Base-by-base conservation (phyloP, 306 rosid species). In the Abrus precatorius region DNA sequence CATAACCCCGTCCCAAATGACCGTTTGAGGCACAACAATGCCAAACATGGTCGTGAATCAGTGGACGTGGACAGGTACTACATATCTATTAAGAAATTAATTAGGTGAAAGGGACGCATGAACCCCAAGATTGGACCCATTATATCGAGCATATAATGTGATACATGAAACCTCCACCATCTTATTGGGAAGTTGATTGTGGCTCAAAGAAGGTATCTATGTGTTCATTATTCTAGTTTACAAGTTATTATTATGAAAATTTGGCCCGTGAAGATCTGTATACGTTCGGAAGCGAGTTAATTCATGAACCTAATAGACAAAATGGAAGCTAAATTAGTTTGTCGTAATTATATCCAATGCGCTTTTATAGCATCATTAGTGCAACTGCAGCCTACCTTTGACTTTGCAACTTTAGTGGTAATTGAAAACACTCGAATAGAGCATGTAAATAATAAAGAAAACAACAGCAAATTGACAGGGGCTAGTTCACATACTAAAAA, bases 1-100 rank as follows among this genome's bases (percentile, higher is more conserved):
- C 69, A 63, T 55, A 49, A 33, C 84, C 59, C 33, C 34, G 29
- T 11, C 79, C 36, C 69, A 66, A 13, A 48, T 78, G 87, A 88
- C 89, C 88, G 91, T 90, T 86, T 86, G 82, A 79, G 12, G 55
- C 64, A 33, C 63, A n/a, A 40, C 36, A 0, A 32, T 57, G 67
- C 28, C 12, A 43, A 61, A 53, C 68, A 75, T 36, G 20, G 68
- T 59, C 62, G 43, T 54, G 80, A 47, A 76, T 29, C 68, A 61
- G 44, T 76, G 49, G 27, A 45, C 34, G 38, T 41, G n/a, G 0
- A 43, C 72, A 20, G 6, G 13, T 5, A 43, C 7, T 43, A 43
- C 5, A 38, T 43, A 43, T 43, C 52, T 3, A 3, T 40, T 64
- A 7, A 40, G 12, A 64, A 14, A 12, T 36, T 36, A 36, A 36